Base-by-base conservation (phyloP, 805 yeast genomes). In the Metschnikowia henanensis region DNA sequence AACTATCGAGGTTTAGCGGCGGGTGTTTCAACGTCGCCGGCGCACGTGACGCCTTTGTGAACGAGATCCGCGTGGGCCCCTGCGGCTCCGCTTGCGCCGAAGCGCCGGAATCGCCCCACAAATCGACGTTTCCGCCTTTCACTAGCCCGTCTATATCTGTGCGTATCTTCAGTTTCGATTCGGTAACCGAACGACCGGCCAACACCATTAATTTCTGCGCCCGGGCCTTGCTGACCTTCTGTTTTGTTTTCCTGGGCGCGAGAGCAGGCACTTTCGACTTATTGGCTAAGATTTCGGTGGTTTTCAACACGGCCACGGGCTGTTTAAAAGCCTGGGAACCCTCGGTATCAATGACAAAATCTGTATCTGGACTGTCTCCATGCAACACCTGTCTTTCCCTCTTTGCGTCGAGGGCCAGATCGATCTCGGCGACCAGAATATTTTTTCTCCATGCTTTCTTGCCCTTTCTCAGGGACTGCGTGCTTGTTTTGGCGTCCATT, bases 401-500 rank as follows among this genome's bases (percentile, higher is more conserved):
- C 39, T 74, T 73, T 34, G 77, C 81, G 53, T 84, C 92, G 30
- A 92, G 68, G 10, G 84, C 85, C 25, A 67, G 64, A 58, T 86
- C 89, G 37, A 94, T 72, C 51, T 89, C 97, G 19, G 80, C 81
- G 16, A 94, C 69, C 62, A 94, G 96, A 46, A 94, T 86, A 64
- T 94, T 88, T 66, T 89, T 89, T 62, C 96, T 80, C 95, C 97
- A 88, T 5, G 96, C 82, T 61, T 78, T 84, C 75, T 87, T 92
- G 34, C 96, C 96, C 71, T 94, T 94, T 59, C 98, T 77, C 6
- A 97, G 89, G 4, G 85, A 59, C 66, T 91, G 97, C 34, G 69
- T 53, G 73, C 75, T 53, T 77, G 81, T 23, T 21, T 35, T 42
- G 32, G 40, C 40, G 19, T 49, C 53, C 53, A 50, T 50, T 20